phyloP scores from a whole-genome alignment of 208 protist genomes.

The Leishmania gerbilli region DNA sequence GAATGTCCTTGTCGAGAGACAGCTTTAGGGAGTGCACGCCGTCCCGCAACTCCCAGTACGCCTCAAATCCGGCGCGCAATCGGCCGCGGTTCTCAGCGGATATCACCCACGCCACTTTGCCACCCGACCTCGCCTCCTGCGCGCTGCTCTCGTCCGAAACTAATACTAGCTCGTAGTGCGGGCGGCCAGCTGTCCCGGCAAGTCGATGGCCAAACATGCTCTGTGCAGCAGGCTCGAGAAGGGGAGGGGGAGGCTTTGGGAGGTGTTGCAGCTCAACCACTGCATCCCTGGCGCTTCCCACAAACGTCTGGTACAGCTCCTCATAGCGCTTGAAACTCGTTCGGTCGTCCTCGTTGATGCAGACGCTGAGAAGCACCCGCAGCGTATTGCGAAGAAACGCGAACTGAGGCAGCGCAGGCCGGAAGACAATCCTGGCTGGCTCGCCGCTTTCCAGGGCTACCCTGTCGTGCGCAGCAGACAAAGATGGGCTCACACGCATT shows the following conservation, averaged over 20 bases:
- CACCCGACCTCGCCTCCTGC: constrained; percentile 5
- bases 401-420: constrained; percentile 67
- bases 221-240: not conserved
- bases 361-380: constrained; percentile 64
- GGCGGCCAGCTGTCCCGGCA: not conserved
- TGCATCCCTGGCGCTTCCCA: constrained; percentile 38
- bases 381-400: constrained; percentile 58
- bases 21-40: constrained; percentile 44
- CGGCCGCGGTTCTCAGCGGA: constrained; percentile 41
- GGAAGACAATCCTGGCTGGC: constrained; percentile 58
- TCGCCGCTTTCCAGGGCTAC: constrained; percentile 14
- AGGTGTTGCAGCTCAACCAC: constrained; percentile 45
- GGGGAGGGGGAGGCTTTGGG: constrained; percentile 28
- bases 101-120: constrained; percentile 27
- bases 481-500: not conserved
- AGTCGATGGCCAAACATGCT: not conserved
- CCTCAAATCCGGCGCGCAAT: constrained; percentile 51
- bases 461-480: not conserved
- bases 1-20: constrained; percentile 66
- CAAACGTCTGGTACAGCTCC: constrained; percentile 47
- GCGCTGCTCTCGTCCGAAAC: constrained; percentile 15
- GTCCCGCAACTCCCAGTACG: constrained; percentile 57
- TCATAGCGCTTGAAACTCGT: constrained; percentile 58
- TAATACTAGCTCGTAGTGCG: constrained; percentile 17
- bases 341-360: constrained; percentile 71